Conservation (phyloP, 371 early-diverging fungal genomes). For the Mucor piriformis region DNA sequence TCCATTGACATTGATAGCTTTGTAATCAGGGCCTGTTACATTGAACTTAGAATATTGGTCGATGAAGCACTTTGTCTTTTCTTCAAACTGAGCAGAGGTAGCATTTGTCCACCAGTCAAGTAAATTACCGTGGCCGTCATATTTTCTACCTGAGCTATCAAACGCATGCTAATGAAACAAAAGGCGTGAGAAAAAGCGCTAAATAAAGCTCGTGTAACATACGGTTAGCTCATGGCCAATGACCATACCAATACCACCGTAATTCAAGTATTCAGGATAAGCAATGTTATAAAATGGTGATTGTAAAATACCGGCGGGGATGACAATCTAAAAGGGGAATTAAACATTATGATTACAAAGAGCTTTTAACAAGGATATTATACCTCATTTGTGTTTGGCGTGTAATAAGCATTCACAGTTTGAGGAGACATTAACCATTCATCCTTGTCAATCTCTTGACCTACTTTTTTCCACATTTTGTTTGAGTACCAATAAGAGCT, state of each 20-base stretch:
- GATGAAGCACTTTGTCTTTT: constrained; percentile 60
- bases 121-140: constrained; percentile 42
- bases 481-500: constrained; percentile 31
- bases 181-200: constrained; percentile 9
- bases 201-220: constrained; percentile 34
- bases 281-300: constrained; percentile 45
- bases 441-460: constrained; percentile 45
- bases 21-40: constrained; percentile 29
- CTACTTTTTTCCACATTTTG: constrained; percentile 30
- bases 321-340: constrained; percentile 34
- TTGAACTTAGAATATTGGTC: constrained; percentile 59
- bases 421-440: constrained; percentile 51
- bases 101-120: constrained; percentile 68
- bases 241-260: constrained; percentile 61
- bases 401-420: constrained; percentile 53
- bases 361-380: too few species aligned
- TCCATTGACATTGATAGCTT: constrained; percentile 44
- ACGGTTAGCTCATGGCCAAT: constrained; percentile 69
- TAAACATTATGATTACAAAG: neutral
- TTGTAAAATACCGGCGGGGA: constrained; percentile 64
- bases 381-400: constrained; percentile 22
- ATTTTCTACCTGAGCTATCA: constrained; percentile 55
- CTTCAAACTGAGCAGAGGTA: constrained; percentile 48
- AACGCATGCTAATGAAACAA: constrained; percentile 43
- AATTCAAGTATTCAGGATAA: constrained; percentile 59